phyloP scores from a whole-genome alignment of 2,329 filamentous ascomycete species.

The Colletotrichum chrysophilum region DNA sequence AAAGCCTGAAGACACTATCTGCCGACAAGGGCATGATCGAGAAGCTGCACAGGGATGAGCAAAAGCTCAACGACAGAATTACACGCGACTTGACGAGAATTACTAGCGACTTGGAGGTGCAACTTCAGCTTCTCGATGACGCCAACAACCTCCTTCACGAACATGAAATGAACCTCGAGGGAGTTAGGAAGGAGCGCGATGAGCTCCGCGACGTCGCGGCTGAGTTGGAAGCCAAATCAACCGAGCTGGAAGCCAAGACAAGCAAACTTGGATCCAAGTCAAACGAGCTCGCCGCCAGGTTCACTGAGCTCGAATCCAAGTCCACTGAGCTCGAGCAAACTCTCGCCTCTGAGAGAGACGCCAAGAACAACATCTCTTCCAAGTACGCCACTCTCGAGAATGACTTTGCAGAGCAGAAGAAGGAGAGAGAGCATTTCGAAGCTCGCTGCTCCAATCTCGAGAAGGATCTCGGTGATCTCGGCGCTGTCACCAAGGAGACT shows the following conservation, averaged over 20 bases:
- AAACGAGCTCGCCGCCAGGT: conserved; percentile 4
- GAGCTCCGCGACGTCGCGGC: conserved; percentile 14
- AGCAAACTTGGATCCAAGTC: conserved; percentile 2
- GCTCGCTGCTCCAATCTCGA: background rate
- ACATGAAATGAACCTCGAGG: conserved; percentile 5
- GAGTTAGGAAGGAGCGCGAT: conserved; percentile 1
- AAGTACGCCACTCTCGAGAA: conserved; percentile 1
- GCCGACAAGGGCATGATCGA: conserved; percentile 15
- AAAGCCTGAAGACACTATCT: conserved; percentile 1
- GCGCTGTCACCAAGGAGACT: conserved; percentile 15
- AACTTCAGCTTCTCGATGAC: conserved; percentile 15
- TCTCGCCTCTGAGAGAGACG: background rate
- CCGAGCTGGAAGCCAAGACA: background rate
- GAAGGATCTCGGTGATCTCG: conserved; percentile 15
- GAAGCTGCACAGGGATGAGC: conserved; percentile 4
- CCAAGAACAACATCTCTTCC: conserved; percentile 1
- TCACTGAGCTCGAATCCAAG: conserved; percentile 12
- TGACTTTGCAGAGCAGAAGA: background rate
- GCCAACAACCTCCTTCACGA: conserved; percentile 2
- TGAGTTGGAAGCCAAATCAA: background rate
- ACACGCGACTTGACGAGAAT: conserved; percentile 9
- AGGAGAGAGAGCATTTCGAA: background rate
- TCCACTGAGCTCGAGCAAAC: conserved; percentile 4
- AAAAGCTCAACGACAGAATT: conserved; percentile 1
- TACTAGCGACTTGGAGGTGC: conserved; percentile 11